A percentile compares a stretch with the other conserved stretches of the same genome.
phyloP scores from a whole-genome alignment of 108 stramenopile genomes.

The Conticribra guillardii region DNA sequence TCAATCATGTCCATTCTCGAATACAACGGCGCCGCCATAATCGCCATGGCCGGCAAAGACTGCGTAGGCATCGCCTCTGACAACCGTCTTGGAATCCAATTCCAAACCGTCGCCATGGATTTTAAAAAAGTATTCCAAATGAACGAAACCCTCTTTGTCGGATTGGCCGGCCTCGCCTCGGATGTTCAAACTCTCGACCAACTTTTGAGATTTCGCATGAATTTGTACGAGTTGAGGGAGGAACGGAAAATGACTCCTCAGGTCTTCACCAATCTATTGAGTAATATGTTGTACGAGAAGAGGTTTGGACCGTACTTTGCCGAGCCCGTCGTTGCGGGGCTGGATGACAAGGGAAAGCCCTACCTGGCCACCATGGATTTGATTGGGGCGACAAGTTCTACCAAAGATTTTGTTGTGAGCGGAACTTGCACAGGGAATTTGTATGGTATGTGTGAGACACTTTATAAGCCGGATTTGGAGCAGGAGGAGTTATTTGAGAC shows the following conservation, averaged over 20 bases:
- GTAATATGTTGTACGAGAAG: conserved; percentile 94
- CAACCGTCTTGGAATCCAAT: conserved; percentile 92
- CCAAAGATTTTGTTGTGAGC: conserved; percentile 97
- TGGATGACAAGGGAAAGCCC: conserved; percentile 86
- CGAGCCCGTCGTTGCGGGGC: conserved; percentile 97
- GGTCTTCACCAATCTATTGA: conserved; percentile 90
- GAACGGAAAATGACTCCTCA: conserved; percentile 95
- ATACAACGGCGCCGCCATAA: conserved; percentile 98
- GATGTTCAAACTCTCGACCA: conserved; percentile 96
- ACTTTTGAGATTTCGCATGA: conserved; percentile 83
- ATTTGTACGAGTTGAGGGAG: conserved; percentile 94
- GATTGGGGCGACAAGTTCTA: conserved; percentile 90
- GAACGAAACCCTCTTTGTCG: conserved; percentile 91
- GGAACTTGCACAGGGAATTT: conserved; percentile 97
- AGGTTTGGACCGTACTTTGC: conserved; percentile 98
- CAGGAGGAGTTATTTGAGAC: conserved; percentile 98
- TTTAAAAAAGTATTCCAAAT: conserved; percentile 96
- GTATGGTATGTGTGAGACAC: conserved; percentile 98
- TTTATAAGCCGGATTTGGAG: conserved; percentile 94
- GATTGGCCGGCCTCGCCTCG: conserved; percentile 94
- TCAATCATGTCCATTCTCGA: conserved; percentile 93
- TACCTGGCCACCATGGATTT: conserved; percentile 97
- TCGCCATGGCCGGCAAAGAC: conserved; percentile 99
- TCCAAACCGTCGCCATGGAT: conserved; percentile 93
- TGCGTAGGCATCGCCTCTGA: conserved; percentile 98